Evolutionary conservation across 805 yeast species (phyloP), one percentile per base, ranked within the genome.

Genomic region (Ogataea henricii): DNA sequence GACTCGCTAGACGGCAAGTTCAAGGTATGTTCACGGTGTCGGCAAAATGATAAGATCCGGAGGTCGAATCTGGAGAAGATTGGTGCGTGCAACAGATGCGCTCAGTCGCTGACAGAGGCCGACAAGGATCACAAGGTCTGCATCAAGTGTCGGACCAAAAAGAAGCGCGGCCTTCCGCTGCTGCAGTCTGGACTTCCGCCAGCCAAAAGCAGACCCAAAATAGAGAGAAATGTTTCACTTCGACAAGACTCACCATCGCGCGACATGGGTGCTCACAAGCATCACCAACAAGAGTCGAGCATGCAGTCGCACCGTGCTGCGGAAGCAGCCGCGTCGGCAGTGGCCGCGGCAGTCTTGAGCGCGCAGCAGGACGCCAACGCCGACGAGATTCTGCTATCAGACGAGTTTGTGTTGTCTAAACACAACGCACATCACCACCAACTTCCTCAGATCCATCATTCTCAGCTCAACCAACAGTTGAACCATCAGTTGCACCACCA

Each of bases 81-180:
- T 56, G 86, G 87, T 12, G 73, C 77, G 45, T 83, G 88, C 58
- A 82, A 81, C 58, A 71, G 88, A 45, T 83, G 88, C 64, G 82
- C 85, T 4, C 69, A 69, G 48, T 67, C 72, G 0, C 62, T 82
- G 49, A 65, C 61, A n/a, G 69, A 70, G 0, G 69, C 62, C 2
- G 83, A 78, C 54, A 78, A 74, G 23, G 75, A 73, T 35, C 80
- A 76, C 57, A 83, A 83, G 62, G 83, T 81, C 16, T 83, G 89
- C 59, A 46, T 57, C 8, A 59, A 57, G 23, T 83, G 89, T 59
- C 70, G 88, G 38, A 71, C 68, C 52, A 67, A 80, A 57, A 78
- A 81, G 69, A 80, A 76, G 66, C 71, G 54, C 9, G 52, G 51
- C 9, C 13, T 41, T 4, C 22, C 44, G 12, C 8, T 29, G 9